Base-by-base conservation (phyloP, 768 basidiomycete genomes). In the Trametes villosa region DNA sequence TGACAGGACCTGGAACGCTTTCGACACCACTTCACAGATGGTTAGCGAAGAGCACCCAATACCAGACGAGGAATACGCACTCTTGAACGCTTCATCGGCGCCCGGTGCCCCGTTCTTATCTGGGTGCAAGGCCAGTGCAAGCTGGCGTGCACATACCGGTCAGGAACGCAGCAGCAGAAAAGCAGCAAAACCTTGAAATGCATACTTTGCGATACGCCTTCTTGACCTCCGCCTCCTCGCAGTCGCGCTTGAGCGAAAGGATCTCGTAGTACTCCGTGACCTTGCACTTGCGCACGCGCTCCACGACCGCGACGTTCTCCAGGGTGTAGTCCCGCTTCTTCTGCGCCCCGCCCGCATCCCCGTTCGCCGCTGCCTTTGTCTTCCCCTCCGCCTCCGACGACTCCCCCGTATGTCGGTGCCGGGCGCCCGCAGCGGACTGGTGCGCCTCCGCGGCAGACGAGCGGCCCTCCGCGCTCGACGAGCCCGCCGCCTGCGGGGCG, bases 21-120 rank as follows among this genome's bases (percentile, higher is more conserved):
- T 98, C 4, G 94, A 96, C 29, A 98, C 94, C 89, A 96, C 96
- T 98, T 54, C 2, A 65, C 42, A 36, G 11, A 51, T 4, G 17
- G 4, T 58, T 34, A 57, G 56, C 59, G 57, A 60, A 24, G 58
- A 62, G 48, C 26, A 60, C 26, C 6, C 42, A 51, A 40, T 51
- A 41, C 34, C 26, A 20, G 13, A 20, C 8, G n/a, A 29, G 31
- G n/a, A 1, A 82, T 6, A 38, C 88, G 54, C 69, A 98, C 96
- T 80, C 79, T 98, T 98, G 78, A 98, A 98, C 2, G 96, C 96
- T 72, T 98, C 96, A 62, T 98, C 96, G 17, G 96, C 96, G 40
- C 94, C 92, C n/a, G 96, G 96, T 20, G 96, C 96, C 7, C 94
- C 94, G 68, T 96, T 97, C 79, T 90, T 96, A 72, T 96, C 93